These are phyloP conservation scores for Sporobolomyces phaffii DNA, from an alignment of 768 basidiomycete species.

Conservation along the genomic window DNA sequence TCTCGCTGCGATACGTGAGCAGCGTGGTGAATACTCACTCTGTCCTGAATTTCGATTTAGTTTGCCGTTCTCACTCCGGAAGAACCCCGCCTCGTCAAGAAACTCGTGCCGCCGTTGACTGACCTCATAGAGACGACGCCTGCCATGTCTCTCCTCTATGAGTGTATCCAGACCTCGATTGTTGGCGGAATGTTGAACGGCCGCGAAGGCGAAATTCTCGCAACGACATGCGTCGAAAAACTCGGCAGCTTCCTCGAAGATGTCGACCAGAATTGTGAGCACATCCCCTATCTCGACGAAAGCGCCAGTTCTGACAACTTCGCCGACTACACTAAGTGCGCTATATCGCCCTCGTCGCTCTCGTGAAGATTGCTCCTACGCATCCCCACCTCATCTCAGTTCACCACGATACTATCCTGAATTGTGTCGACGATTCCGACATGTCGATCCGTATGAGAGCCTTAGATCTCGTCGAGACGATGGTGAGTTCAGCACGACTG, in stretches of 20 bases:
- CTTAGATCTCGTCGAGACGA: constrained; percentile 83
- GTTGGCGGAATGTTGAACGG: constrained; percentile 88
- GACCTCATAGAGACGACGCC: constrained; percentile 91
- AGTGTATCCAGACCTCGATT: constrained; percentile 97
- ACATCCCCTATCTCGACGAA: too few relatives aligned
- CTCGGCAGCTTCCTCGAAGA: constrained; percentile 86
- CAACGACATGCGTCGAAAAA: constrained; percentile 84
- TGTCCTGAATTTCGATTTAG: constrained; percentile 49
- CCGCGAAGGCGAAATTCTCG: constrained; percentile 56
- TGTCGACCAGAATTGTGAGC: constrained; percentile 87
- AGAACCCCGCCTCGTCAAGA: constrained; percentile 88
- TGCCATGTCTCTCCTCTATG: constrained; percentile 91
- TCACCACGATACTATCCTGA: constrained; percentile 83
- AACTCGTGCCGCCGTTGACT: constrained; percentile 87
- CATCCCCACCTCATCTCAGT: constrained; percentile 75
- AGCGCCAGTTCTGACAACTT: background rate
- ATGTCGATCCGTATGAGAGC: constrained; percentile 94
- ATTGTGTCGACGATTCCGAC: constrained; percentile 85
- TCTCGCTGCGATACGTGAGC: too few relatives aligned
- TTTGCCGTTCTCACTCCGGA: constrained; percentile 87
- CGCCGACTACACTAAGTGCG: constrained; percentile 60
- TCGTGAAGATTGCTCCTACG: constrained; percentile 82
- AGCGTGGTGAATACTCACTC: too few relatives aligned
- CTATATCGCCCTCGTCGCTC: constrained; percentile 88
- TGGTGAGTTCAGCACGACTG: constrained; percentile 71